Evolutionary conservation across 2,329 filamentous ascomycete genomes (phyloP).

Genomic region (Zasmidium cellare): DNA sequence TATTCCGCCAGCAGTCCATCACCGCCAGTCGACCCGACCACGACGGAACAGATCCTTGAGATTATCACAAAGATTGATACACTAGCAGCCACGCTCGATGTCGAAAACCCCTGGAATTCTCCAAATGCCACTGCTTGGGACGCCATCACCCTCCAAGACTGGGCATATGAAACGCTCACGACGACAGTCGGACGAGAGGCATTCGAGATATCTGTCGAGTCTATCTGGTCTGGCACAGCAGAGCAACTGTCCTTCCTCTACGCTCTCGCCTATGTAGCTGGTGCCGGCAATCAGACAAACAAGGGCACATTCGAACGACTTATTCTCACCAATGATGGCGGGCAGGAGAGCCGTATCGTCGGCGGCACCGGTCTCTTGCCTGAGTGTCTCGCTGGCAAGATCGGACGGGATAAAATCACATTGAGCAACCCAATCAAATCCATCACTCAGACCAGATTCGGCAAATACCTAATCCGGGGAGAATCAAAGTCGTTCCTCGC

Average conservation of each 20-base stretch:
- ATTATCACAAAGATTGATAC: slow-evolving; percentile 3
- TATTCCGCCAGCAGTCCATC: slow-evolving; percentile 5
- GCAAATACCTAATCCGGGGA: slow-evolving; percentile 3
- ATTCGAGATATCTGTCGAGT: slow-evolving; percentile 2
- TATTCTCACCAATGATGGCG: slow-evolving; percentile 6
- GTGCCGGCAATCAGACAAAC: slow-evolving; percentile 17
- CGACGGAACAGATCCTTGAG: neutral
- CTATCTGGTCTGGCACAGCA: slow-evolving; percentile 11
- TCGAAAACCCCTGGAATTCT: slow-evolving; percentile 7
- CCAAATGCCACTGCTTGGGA: slow-evolving; percentile 14
- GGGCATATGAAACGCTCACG: neutral
- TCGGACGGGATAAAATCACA: slow-evolving; percentile 8
- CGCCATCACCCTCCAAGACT: slow-evolving; percentile 3
- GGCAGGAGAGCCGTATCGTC: slow-evolving; percentile 13
- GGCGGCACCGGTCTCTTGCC: slow-evolving; percentile 16
- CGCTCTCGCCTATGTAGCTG: slow-evolving; percentile 18
- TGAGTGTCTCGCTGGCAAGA: slow-evolving; percentile 10
- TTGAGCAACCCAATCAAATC: slow-evolving; percentile 4
- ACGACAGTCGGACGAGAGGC: neutral
- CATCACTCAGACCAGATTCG: slow-evolving; percentile 3
- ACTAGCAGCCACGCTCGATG: slow-evolving; percentile 6
- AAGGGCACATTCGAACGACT: slow-evolving; percentile 16
- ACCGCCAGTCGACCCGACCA: neutral
- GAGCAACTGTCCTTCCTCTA: slow-evolving; percentile 18
- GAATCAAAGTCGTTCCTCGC: slow-evolving; percentile 6